Base-by-base conservation (phyloP, 768 basidiomycete species). In the Russula lepida region DNA sequence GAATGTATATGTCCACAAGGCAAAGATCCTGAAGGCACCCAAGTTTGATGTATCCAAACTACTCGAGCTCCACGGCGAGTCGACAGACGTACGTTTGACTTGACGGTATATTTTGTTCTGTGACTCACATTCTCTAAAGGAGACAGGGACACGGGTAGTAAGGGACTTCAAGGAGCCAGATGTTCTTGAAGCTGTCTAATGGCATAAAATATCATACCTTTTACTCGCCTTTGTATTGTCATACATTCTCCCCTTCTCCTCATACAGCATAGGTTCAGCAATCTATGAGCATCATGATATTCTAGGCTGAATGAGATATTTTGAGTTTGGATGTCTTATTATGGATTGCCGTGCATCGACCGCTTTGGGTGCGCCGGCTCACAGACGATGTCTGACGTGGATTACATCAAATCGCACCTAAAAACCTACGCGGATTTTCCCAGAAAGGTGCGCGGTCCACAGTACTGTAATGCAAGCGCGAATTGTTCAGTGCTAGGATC, bases 131-230 rank as follows among this genome's bases (percentile, higher is more conserved):
- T 49, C 56, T 56, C 44, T 54, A 55, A 71, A 95, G 89, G 94
- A 95, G 81, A 94, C 92, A 51, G 95, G 95, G 67, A 89, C 92
- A 68, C 88, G 90, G 75, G 87, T 95, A 57, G 89, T 81, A 60
- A 93, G 90, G 80, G 94, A 95, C 74, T 98, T 95, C 82, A 94
- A 95, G 82, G 95, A 98, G 83, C 95, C 95, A 48, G 92, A 93
- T 78, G 83, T 94, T 69, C 84, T 91, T 59, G 89, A 89, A 72
- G 86, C 91, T 68, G 95, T 98, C 63, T 98, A 85, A 86, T 52
- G 49, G 55, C 25, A 28, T 52, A 57, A 78, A 71, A 46, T 63
- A 43, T 58, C 44, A 46, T 51, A 27, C 52, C 37, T 48, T 59
- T 54, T 65, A 53, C 39, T 57, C 63, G 55, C 48, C 55, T 56